Evolutionary conservation across 768 basidiomycete species (phyloP), one percentile per base, ranked within the genome.

Genomic region (Suillus variegatus): DNA sequence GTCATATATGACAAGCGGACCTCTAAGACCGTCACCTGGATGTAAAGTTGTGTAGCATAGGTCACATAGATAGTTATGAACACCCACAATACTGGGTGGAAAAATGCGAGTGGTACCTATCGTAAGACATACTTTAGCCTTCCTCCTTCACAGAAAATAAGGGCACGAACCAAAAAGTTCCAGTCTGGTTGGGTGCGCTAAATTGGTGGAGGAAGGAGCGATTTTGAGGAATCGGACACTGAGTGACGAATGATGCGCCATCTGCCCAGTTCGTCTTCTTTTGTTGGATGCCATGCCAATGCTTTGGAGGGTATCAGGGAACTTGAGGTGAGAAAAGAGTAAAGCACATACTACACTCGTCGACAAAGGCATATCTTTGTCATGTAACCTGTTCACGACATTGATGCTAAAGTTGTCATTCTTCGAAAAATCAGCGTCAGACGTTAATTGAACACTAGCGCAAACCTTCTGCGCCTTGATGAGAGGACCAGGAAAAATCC

Each of bases 401-500:
- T 79, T 80, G 65, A 82, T 75, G 7, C 71, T 73, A 62, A 81
- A 77, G 16, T 74, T 54, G 22, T 69, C 67, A 6, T 76, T 79
- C 77, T 79, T 52, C 16, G 2, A 41, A 60, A 13, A 40, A 22
- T 64, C n/a, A 64, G 35, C 16, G 3, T 22, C 35, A 18, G 18
- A 49, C 20, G 25, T 46, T 36, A 43, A 56, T 38, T 41, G 35
- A 40, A 12, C n/a, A 60, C 1, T 32, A 2, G 9, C 66, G 67
- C 25, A 51, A 64, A 73, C 76, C 75, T 86, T 87, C 28, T 76
- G 73, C 14, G 77, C 82, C 20, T 49, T 69, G 66, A 86, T 82
- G 40, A 84, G 68, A 10, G 85, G 83, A 3, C 83, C 86, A 2
- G 84, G 86, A 62, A 84, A 83, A 2, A 68, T 75, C 18, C 84